Conservation (phyloP, 78 protist species). For the Chrysochromulina parva region DNA sequence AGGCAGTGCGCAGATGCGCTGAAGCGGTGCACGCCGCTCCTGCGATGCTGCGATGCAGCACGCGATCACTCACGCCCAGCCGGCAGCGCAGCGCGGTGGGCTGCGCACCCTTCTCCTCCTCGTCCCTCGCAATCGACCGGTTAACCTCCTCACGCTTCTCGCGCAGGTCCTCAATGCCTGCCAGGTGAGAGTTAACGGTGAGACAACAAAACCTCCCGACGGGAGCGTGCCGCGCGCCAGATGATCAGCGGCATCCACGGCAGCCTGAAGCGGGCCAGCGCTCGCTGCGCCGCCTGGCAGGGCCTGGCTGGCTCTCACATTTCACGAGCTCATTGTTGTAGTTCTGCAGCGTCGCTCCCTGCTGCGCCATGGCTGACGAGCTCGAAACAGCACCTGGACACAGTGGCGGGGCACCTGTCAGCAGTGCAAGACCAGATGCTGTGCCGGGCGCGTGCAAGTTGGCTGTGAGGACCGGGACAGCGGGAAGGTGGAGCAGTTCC, state of each 20-base stretch:
- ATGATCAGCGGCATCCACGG: background rate
- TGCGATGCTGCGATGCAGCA: background rate
- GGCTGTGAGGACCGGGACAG: too few species aligned
- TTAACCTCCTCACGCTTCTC: conserved; percentile 41
- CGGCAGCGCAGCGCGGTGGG: background rate
- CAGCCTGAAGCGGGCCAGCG: background rate
- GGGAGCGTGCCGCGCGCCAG: background rate
- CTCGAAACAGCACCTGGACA: too few species aligned
- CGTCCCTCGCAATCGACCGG: conserved; percentile 26
- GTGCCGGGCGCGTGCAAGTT: too few species aligned
- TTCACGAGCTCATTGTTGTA: conserved; percentile 42
- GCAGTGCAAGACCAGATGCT: too few species aligned
- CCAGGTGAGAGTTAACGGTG: background rate
- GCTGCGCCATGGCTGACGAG: background rate
- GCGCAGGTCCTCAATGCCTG: conserved; percentile 35
- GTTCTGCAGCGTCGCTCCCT: conserved; percentile 26
- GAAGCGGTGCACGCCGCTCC: background rate
- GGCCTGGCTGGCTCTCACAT: background rate
- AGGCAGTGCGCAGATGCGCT: background rate
- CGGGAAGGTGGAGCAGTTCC: too few species aligned
- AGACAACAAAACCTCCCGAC: too few species aligned
- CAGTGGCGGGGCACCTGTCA: too few species aligned
- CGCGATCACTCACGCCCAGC: background rate
- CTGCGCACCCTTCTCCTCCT: conserved; percentile 38
- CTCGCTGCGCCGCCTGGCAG: background rate